Conservation (phyloP, 78 protist species). For the Planoprotostelium fungivorum region DNA sequence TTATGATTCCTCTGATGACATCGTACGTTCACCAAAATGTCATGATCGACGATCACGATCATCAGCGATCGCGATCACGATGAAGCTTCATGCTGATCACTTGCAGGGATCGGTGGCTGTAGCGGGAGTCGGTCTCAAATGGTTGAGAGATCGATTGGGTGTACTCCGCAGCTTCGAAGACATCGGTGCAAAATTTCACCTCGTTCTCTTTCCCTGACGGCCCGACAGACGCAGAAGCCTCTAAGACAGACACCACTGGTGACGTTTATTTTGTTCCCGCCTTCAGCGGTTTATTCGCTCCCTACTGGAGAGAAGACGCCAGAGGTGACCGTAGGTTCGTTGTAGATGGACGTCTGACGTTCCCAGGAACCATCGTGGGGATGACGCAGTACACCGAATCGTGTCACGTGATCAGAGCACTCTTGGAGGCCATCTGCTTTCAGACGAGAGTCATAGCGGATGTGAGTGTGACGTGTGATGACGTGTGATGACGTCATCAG, state of each 20-base stretch:
- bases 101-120: conserved; percentile 81
- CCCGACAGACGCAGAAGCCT: conserved; percentile 68
- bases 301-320: conserved; percentile 84
- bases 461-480: not conserved
- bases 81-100: too few relatives aligned
- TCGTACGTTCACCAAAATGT: not conserved
- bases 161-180: conserved; percentile 33
- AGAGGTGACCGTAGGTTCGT: conserved; percentile 21
- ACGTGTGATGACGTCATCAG: not conserved
- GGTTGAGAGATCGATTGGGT: conserved; percentile 76
- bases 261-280: conserved; percentile 87
- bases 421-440: conserved; percentile 68
- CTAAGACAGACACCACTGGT: conserved; percentile 49
- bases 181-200: too few relatives aligned
- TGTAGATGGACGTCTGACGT: not conserved
- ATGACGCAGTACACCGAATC: conserved; percentile 70
- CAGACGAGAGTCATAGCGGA: conserved; percentile 72
- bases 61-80: too few relatives aligned
- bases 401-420: conserved; percentile 79
- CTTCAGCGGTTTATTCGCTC: conserved; percentile 84
- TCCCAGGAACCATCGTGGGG: conserved; percentile 67
- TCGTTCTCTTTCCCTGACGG: too few relatives aligned
- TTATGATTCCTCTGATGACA: not conserved
- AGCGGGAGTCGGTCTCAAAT: conserved; percentile 83
- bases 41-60: not conserved